Base-by-base conservation (phyloP, 2,329 filamentous ascomycete species). In the Ceratocystis smalleyi region DNA sequence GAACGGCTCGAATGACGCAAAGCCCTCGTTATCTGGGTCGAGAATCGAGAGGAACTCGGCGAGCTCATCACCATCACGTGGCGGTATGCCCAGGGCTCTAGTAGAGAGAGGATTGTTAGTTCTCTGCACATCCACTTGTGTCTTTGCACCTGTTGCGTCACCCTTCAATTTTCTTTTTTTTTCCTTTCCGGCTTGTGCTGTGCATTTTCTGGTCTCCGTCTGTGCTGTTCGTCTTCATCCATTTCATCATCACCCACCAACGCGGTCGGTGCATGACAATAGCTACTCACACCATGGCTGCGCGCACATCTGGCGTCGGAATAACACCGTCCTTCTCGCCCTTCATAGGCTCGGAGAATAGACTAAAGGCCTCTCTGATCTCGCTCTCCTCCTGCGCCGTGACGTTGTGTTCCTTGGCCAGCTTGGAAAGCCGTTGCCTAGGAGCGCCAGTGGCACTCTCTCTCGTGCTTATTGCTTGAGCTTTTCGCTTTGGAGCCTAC, bases 401-500 rank as follows among this genome's bases (percentile, higher is more conserved):
- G 71, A 97, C 84, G 73, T 91, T 86, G 80, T 96, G 85, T 72
- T 96, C 90, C 76, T 91, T 92, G 35, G 92, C 92, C 70, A 96
- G 88, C 74, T 91, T 95, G 66, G 91, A 95, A 71, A 84, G 84
- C 68, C 88, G 87, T 64, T 78, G 76, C 66, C 63, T 67, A 62
- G 71, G 68, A 72, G 71, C 69, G 43, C 63, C 74, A 40, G 76
- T 70, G 61, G 68, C 55, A 35, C 71, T 65, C 62, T 73, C 71
- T 59, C 73, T 67, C 70, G 79, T 81, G 70, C 80, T 79, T 73
- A 80, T 81, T n/a, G 80, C 77, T 68, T 57, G 54, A 15, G 27
- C 54, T 57, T 57, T 57, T 30, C 54, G 54, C 54, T 57, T 57
- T n/a, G 80, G 79, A 79, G 82, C 27, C 64, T 67, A 62, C 40